Base-by-base conservation (phyloP, 192 early-diverging fungal genomes). In the Backusella circina region DNA sequence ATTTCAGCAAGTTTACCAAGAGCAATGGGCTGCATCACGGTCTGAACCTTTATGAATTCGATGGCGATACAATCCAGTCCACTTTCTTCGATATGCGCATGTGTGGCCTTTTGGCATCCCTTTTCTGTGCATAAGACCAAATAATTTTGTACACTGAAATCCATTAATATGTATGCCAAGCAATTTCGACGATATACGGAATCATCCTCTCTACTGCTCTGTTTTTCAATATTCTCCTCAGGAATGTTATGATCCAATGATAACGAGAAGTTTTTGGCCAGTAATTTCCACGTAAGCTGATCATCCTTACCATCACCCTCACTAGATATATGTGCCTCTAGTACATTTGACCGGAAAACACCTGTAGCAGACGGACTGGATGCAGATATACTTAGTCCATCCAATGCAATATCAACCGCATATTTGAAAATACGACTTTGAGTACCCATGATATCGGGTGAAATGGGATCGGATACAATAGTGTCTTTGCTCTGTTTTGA, bases 11-110 rank as follows among this genome's bases (percentile, higher is more conserved):
- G 75, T 66, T 85, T 86, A 13, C 88, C 87, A 6, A 94, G 66
- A 0, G 92, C 90, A 68, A 82, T 87, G 2, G 93, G 92, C 44
- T 93, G 92, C 89, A 94, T 87, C 7, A 94, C 83, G 0, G 90
- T 91, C 70, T 91, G 89, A 23, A 92, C 78, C 71, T 91, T 91
- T 30, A 83, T 68, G 26, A 94, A 75, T 23, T 83, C 76, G 0
- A 94, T 73, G 68, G 80, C 84, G 28, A 88, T 85, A 12, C 85
- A 86, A 61, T 61, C 54, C 26, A 61, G 54, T 5, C 39, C 69
- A 3, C 39, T 30, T 30, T 47, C 37, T 28, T 47, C 28, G n/a
- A 44, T 30, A 18, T 70, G 37, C 1, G 37, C 39, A 36, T 68
- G 67, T 23, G 67, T 68, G 12, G 32, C 67, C 36, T 68, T 35